Evolutionary conservation across 2,329 filamentous ascomycete species (phyloP).

Genomic region (Juglanconis oblonga): DNA sequence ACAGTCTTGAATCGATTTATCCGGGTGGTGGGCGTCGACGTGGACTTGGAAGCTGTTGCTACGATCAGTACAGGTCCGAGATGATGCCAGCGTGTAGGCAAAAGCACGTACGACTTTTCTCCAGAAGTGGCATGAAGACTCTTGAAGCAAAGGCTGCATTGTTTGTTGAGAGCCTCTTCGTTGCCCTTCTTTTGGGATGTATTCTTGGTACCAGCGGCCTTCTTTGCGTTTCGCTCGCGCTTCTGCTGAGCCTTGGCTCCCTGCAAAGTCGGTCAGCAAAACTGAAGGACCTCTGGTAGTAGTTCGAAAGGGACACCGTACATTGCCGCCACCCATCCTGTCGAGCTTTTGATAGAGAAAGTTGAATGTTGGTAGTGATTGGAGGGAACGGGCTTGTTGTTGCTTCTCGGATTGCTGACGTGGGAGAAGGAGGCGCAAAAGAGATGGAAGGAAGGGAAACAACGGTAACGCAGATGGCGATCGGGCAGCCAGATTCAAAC

Average conservation of each 20-base stretch:
- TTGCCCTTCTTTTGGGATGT: not conserved
- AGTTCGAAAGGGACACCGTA: not conserved
- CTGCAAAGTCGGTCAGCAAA: slow-evolving; percentile 22
- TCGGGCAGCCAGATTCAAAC: no score
- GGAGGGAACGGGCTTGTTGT: not conserved
- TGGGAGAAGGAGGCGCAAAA: not conserved
- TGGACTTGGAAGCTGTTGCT: no score
- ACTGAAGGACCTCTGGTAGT: not conserved
- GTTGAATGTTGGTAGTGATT: not conserved
- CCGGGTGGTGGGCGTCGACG: no score
- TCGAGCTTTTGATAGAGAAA: no score
- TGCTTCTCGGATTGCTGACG: not conserved
- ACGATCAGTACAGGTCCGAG: no score
- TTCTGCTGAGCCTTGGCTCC: slow-evolving; percentile 52
- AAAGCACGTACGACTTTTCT: no score
- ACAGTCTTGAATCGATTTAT: no score
- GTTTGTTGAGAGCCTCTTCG: no score
- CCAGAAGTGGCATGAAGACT: no score
- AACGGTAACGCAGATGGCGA: not conserved
- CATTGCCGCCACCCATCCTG: slow-evolving; percentile 20
- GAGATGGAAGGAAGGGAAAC: not conserved
- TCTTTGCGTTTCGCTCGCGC: slow-evolving; percentile 69
- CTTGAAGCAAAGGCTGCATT: no score
- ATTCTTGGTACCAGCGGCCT: slow-evolving; percentile 39
- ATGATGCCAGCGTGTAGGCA: no score